Percentiles rank a stretch among this genome's conserved stretches.
Conservation (phyloP, 164 flowering plant genomes). For the Stephania yunnanensis region DNA sequence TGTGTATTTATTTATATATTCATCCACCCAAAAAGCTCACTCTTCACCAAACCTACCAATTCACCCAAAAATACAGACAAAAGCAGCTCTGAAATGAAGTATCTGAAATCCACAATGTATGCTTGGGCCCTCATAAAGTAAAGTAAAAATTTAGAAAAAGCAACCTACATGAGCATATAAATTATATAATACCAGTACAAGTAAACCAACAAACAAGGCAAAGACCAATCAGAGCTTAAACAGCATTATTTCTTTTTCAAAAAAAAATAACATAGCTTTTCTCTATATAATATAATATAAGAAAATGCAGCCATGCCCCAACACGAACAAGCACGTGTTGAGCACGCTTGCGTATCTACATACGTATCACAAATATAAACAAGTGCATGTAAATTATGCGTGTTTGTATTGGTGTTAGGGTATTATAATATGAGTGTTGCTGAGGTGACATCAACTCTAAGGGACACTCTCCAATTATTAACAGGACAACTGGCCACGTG, state of each 20-base stretch:
- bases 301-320: too few relatives aligned
- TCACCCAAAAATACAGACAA: background rate
- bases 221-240: background rate
- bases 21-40: background rate
- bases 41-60: background rate
- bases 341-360: too few relatives aligned
- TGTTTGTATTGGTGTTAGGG: too few relatives aligned
- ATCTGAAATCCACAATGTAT: constrained; percentile 3
- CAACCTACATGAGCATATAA: background rate
- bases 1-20: background rate
- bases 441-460: background rate
- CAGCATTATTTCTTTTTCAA: background rate
- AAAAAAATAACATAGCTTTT: background rate
- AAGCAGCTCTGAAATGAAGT: background rate
- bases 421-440: too few relatives aligned
- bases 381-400: too few relatives aligned
- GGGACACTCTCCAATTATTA: constrained; percentile 1
- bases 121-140: background rate
- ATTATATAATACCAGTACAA: background rate
- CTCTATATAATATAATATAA: too few relatives aligned
- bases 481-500: constrained; percentile 3
- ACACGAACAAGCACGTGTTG: too few relatives aligned
- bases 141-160: background rate
- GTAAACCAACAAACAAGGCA: background rate
- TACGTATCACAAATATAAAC: too few relatives aligned